A percentile compares a stretch with the other conserved stretches of the same genome.
Evolutionary conservation across 129 eudicot species (phyloP).

Genomic region (Lonicera japonica): DNA sequence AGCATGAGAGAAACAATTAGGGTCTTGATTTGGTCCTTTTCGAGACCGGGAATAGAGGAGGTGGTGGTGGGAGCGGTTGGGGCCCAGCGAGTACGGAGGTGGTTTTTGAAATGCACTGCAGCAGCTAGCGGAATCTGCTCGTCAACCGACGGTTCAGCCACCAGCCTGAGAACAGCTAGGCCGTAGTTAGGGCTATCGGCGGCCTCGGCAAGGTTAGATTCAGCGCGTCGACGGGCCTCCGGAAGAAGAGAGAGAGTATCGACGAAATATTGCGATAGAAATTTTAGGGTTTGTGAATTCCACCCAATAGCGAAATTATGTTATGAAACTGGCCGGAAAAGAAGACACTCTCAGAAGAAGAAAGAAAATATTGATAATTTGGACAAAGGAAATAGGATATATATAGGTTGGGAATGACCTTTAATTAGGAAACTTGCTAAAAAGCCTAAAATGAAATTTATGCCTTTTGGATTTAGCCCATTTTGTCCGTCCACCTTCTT

Average conservation of each 20-base stretch:
- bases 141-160: conserved; percentile 58
- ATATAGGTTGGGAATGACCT: too few relatives aligned
- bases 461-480: too few relatives aligned
- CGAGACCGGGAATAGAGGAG: conserved; percentile 46
- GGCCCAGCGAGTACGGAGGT: conserved; percentile 61
- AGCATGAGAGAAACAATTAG: conserved; percentile 79
- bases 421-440: too few relatives aligned
- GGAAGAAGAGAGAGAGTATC: conserved; percentile 76
- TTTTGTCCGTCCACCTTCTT: too few relatives aligned
- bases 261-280: conserved; percentile 60
- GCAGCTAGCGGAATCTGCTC: conserved; percentile 76
- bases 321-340: too few relatives aligned
- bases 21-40: conserved; percentile 71
- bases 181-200: conserved; percentile 65
- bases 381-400: too few relatives aligned
- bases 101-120: conserved; percentile 87
- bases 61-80: conserved; percentile 17
- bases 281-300: conserved; percentile 65
- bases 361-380: too few relatives aligned
- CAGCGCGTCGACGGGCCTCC: conserved; percentile 79
- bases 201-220: conserved; percentile 59
- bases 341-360: too few relatives aligned
- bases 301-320: too few relatives aligned
- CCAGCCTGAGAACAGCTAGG: conserved; percentile 77
- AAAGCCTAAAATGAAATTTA: too few relatives aligned